Conservation (phyloP, 192 early-diverging fungal genomes). For the Kappamyces sp. region DNA sequence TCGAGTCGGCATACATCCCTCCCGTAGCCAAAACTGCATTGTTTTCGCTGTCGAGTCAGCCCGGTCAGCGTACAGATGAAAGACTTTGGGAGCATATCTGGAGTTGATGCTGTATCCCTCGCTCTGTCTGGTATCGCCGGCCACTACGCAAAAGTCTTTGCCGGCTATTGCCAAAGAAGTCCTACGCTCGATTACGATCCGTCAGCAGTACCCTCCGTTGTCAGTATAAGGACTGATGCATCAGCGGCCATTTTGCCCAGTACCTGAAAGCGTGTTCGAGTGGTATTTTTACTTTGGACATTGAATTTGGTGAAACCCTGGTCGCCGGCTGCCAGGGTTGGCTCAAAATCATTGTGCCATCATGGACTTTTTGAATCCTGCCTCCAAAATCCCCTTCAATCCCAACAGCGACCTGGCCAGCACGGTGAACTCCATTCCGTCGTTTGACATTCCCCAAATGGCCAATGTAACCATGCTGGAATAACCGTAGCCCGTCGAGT, state of each 20-base stretch:
- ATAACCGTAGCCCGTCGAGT: conserved; percentile 71
- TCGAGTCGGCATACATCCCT: conserved; percentile 84
- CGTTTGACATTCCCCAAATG: conserved; percentile 16
- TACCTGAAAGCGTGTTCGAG: conserved; percentile 63
- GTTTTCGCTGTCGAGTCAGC: conserved; percentile 44
- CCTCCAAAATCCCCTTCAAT: background rate
- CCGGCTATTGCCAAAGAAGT: conserved; percentile 91
- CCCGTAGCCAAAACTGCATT: conserved; percentile 76
- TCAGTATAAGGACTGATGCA: conserved; percentile 72
- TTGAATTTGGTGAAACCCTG: background rate
- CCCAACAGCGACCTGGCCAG: background rate
- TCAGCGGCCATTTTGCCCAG: too few relatives aligned
- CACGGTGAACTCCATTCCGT: conserved; percentile 6
- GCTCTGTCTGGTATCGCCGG: conserved; percentile 93
- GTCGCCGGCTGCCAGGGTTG: background rate
- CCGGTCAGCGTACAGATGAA: conserved; percentile 51
- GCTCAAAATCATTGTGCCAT: background rate
- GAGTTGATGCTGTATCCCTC: conserved; percentile 92
- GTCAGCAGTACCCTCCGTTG: conserved; percentile 57
- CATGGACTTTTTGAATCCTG: conserved; percentile 8
- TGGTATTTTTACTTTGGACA: conserved; percentile 25
- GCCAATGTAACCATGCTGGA: conserved; percentile 12
- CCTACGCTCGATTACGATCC: conserved; percentile 28
- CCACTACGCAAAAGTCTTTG: conserved; percentile 85
- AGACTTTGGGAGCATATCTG: conserved; percentile 88